Evolutionary conservation across 2,329 filamentous ascomycete species (phyloP), one percentile per base, ranked within the genome.

Genomic region (Claviceps sp.): DNA sequence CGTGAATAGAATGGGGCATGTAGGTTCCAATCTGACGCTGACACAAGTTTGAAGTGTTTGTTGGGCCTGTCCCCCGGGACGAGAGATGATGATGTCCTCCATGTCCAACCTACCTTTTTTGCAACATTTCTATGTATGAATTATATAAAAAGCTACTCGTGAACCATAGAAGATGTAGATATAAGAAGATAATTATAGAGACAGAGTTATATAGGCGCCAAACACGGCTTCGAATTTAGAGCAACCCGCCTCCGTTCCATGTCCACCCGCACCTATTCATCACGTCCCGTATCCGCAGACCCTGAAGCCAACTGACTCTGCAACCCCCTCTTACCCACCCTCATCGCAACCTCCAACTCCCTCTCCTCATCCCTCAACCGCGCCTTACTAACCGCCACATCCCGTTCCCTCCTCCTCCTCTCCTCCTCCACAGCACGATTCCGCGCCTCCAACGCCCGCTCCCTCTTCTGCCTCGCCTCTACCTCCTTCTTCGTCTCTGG

Each of bases 311-410:
- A 61, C 62, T 87, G 82, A 24, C 75, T 77, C 60, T 79, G 77
- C 57, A 88, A 56, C 0, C 84, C 85, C 54, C 75, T 78, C 65
- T 84, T 87, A 0, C 77, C 76, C 13, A 88, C 75, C 54, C 75
- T 76, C 81, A 87, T 84, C 1, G 85, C 85, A 56, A 73, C 70
- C 61, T 85, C 77, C 52, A 89, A 67, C 61, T 87, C 82, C 56
- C 74, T 72, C 66, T 88, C 84, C 57, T 83, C 82, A 53, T 86
- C 82, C 38, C 79, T 69, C 49, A 88, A 59, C 45, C 75, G 67
- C 0, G 79, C 80, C 59, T 78, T 83, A 20, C 81, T 81, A 45
- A 73, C 74, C 37, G 76, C 76, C 11, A 86, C 63, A 48, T 79
- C 78, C 53, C 76, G 73, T 58, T 78, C 73, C 55, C 84, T 74